Conservation (phyloP, 2,329 filamentous ascomycete species). For the Aspergillus udagawae region DNA sequence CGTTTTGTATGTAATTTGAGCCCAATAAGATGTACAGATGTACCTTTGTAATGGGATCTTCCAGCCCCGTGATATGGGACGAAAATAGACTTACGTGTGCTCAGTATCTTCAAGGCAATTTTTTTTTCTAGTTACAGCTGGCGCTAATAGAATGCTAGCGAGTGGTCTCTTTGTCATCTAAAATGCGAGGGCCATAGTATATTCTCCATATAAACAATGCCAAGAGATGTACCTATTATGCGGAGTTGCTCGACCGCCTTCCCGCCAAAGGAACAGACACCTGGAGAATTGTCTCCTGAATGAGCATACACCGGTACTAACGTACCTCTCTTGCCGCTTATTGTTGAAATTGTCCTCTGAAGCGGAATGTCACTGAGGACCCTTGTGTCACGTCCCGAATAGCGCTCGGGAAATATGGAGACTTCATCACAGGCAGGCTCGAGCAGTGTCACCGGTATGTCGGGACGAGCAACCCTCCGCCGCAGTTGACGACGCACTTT, state of each 20-base stretch:
- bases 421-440: slow-evolving; percentile 53
- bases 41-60: not conserved
- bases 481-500: not conserved
- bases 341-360: not conserved
- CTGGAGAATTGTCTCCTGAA: not conserved
- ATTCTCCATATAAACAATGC: not conserved
- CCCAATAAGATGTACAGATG: not conserved
- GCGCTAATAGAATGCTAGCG: no score
- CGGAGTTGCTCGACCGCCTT: slow-evolving; percentile 6
- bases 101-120: not conserved
- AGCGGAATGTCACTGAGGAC: slow-evolving; percentile 26
- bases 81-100: not conserved
- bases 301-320: not conserved
- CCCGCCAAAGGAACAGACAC: not conserved
- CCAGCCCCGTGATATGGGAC: not conserved
- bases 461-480: slow-evolving; percentile 1
- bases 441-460: slow-evolving; percentile 67
- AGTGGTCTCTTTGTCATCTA: not conserved
- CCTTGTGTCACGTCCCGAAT: slow-evolving; percentile 19
- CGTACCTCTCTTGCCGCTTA: slow-evolving; percentile 1
- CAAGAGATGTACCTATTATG: not conserved
- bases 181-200: no score
- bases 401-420: slow-evolving; percentile 37
- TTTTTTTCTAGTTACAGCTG: not conserved
- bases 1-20: not conserved